Percentiles rank a stretch among this genome's conserved stretches.
phyloP scores from a whole-genome alignment of 306 rosid genomes.

The Corylus americana region DNA sequence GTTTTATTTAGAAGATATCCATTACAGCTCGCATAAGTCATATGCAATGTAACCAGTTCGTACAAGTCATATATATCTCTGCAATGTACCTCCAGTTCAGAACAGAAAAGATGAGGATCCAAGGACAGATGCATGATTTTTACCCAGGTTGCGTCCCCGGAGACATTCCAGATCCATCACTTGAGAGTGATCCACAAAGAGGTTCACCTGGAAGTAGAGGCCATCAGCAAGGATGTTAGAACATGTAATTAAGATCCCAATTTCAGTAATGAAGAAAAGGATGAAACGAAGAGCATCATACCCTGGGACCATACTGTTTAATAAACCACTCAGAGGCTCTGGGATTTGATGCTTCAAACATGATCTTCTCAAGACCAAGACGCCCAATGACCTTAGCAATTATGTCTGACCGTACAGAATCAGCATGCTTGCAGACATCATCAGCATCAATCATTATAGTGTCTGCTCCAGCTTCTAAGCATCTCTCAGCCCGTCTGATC shows the following conservation, averaged over 20 bases:
- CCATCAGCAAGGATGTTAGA: background rate
- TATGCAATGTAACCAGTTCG: background rate
- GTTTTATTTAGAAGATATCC: background rate
- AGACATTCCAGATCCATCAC: conserved; percentile 89
- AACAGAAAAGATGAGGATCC: conserved; percentile 57
- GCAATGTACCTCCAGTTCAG: conserved; percentile 30
- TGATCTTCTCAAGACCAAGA: conserved; percentile 85
- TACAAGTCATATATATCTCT: conserved; percentile 1
- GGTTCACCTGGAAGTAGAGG: conserved; percentile 69
- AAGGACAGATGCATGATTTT: conserved; percentile 69
- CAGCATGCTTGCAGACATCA: conserved; percentile 63
- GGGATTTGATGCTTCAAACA: conserved; percentile 92
- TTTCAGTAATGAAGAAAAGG: background rate
- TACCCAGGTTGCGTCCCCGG: conserved; percentile 78
- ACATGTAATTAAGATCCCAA: background rate
- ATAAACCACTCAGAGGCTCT: conserved; percentile 85
- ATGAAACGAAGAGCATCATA: conserved; percentile 26
- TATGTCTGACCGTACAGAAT: conserved; percentile 66
- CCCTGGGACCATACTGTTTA: conserved; percentile 83
- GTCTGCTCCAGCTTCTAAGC: conserved; percentile 98
- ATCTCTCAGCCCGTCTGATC: conserved; percentile 89
- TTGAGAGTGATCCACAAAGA: conserved; percentile 83
- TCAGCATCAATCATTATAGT: conserved; percentile 86
- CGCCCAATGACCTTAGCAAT: conserved; percentile 86
- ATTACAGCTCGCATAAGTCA: background rate